Base-by-base conservation (phyloP, 495 filamentous ascomycete genomes). In the Talaromyces trachyspermus region DNA sequence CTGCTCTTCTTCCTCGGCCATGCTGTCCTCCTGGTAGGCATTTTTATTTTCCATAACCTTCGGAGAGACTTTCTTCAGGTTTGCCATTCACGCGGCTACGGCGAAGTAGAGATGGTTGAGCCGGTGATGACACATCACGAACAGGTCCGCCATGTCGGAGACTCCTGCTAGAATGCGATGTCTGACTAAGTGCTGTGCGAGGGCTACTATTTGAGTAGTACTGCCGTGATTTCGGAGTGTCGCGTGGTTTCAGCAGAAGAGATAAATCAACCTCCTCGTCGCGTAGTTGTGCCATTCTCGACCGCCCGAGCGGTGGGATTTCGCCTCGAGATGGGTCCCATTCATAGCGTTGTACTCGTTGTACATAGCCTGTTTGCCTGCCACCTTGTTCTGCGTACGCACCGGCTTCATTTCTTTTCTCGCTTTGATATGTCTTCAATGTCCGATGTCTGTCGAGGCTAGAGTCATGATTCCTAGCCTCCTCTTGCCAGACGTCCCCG, bases 121-220 rank as follows among this genome's bases (percentile, higher is more conserved):
- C 15, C 20, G 39, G 39, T 14, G 39, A 42, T 18, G 39, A 42
- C 48, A 48, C 43, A 18, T 49, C 41, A 30, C 56, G 41, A 8
- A 10, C 24, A 15, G 19, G 2, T 10, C 29, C 32, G 2, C 23
- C 32, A 36, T 35, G 10, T 36, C 5, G 24, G 14, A 14, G 10
- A 29, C 27, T 44, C 5, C 6, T 19, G 20, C 23, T 17, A 11
- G 44, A 36, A 8, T 19, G 32, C 3, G 26, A 23, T 36, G 29
- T 49, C 25, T 36, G 38, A 32, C 36, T 49, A 8, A 23, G 12
- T 8, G 15, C 39, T 10, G 40, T 25, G 20, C 57, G 43, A 25
- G 68, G 63, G 22, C 62, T 70, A 32, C 61, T 64, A 49, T 56
- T 65, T 25, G 59, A 68, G 40, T 64, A 73, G 50, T 71, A 73